Evolutionary conservation across 192 early-diverging fungal species (phyloP).

Genomic region (Entomortierella parvispora): DNA sequence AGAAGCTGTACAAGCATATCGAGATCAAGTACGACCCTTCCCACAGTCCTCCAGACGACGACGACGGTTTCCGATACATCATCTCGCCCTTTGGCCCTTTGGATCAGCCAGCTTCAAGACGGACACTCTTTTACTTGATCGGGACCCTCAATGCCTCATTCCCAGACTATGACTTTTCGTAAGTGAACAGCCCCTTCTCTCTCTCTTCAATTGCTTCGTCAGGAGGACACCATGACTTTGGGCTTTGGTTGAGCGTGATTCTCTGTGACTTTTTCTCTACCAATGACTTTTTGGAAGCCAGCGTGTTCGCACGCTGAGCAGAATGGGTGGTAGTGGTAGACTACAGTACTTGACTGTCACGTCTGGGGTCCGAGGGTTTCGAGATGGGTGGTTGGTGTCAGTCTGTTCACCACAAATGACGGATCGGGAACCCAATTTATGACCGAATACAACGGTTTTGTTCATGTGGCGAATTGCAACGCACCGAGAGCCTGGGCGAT

Average conservation of each 20-base stretch:
- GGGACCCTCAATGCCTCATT: slow-evolving; percentile 96
- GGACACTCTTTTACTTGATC: slow-evolving; percentile 94
- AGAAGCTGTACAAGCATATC: slow-evolving; percentile 89
- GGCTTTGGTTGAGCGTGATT: background rate
- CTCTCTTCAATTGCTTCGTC: background rate
- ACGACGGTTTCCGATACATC: slow-evolving; percentile 63
- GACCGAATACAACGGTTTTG: slow-evolving; percentile 3
- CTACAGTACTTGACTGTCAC: no score
- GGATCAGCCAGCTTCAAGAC: slow-evolving; percentile 82
- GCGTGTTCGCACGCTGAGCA: no score
- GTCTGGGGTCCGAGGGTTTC: no score
- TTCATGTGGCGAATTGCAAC: no score
- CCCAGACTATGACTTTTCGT: slow-evolving; percentile 98
- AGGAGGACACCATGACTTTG: background rate
- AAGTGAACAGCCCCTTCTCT: slow-evolving; percentile 13
- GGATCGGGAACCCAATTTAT: slow-evolving; percentile 47
- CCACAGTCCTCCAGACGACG: slow-evolving; percentile 73
- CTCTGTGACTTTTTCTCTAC: no score
- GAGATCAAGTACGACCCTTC: slow-evolving; percentile 85
- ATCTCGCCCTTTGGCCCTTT: slow-evolving; percentile 92
- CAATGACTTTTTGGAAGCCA: no score
- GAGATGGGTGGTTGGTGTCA: no score
- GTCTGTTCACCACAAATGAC: no score
- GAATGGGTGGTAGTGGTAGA: no score
- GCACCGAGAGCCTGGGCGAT: background rate